Percentiles rank a stretch among this genome's conserved stretches.
phyloP scores from a whole-genome alignment of 305 asterid species.

The Plantago coronopus region DNA sequence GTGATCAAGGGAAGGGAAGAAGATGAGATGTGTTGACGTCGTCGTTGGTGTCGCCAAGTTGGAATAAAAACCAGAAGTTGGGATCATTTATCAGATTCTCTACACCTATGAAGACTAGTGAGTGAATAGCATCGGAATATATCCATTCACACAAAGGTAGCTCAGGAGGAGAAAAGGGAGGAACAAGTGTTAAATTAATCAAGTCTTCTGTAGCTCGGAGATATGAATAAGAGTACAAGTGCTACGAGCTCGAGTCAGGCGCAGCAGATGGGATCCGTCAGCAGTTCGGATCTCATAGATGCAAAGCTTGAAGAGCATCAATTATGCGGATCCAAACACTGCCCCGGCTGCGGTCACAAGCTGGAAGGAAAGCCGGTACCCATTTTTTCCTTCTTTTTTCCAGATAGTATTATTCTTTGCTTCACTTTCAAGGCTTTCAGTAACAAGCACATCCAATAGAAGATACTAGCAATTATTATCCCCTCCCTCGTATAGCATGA shows the following conservation, averaged over 20 bases:
- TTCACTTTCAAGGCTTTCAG: conserved; percentile 37
- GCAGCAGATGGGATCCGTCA: conserved; percentile 53
- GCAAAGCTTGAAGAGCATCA: conserved; percentile 97
- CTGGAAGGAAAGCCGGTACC: conserved; percentile 89
- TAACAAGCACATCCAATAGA: conserved; percentile 16
- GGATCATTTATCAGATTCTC: neutral
- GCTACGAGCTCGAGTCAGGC: neutral
- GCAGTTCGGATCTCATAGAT: conserved; percentile 92
- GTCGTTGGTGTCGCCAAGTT: neutral
- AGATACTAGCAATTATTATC: neutral
- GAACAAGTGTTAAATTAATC: conserved; percentile 12
- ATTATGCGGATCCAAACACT: conserved; percentile 86
- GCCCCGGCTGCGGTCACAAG: conserved; percentile 98
- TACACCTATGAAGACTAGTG: conserved; percentile 8
- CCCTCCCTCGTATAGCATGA: too few species aligned
- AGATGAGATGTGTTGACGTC: too few species aligned
- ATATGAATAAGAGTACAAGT: conserved; percentile 52
- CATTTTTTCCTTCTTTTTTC: neutral
- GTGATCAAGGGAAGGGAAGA: too few species aligned
- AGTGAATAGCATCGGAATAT: conserved; percentile 18
- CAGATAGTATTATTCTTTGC: conserved; percentile 37
- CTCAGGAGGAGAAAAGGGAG: too few species aligned
- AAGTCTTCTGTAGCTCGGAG: conserved; percentile 7
- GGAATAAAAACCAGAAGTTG: neutral
- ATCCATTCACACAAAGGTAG: neutral